Percentiles rank a stretch among this genome's conserved stretches.
Evolutionary conservation across 768 basidiomycete genomes (phyloP).

Genomic region (Suillus weaverae): DNA sequence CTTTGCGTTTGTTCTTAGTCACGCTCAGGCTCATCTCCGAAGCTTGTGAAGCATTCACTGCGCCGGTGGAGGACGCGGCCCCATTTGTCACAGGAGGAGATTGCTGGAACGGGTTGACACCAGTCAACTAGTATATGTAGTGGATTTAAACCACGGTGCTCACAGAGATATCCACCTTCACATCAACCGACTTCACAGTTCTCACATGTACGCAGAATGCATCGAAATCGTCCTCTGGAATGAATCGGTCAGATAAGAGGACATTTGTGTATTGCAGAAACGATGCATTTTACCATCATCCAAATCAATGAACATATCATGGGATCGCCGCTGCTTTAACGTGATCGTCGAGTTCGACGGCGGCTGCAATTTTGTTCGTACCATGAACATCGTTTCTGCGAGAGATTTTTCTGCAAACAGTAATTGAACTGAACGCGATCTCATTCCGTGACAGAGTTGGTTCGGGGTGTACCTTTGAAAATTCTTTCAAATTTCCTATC

Average conservation of each 20-base stretch:
- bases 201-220: slow-evolving; percentile 57
- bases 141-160: neutral
- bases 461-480: slow-evolving; percentile 36
- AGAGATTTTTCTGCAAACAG: slow-evolving; percentile 58
- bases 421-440: slow-evolving; percentile 10
- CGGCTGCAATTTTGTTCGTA: slow-evolving; percentile 64
- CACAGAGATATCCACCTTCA: slow-evolving; percentile 22
- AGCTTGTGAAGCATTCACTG: neutral
- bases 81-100: slow-evolving; percentile 17
- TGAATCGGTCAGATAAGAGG: slow-evolving; percentile 1
- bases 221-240: slow-evolving; percentile 75
- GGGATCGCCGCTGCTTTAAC: slow-evolving; percentile 42
- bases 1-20: slow-evolving; percentile 28
- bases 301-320: slow-evolving; percentile 57
- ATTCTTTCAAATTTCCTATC: slow-evolving; percentile 40
- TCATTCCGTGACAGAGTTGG: neutral
- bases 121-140: neutral
- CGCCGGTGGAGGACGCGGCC: neutral
- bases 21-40: neutral
- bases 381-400: slow-evolving; percentile 53
- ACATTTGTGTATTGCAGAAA: neutral
- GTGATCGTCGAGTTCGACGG: slow-evolving; percentile 34
- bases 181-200: slow-evolving; percentile 37
- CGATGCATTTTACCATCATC: slow-evolving; percentile 64
- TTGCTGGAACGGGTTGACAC: neutral